Conservation (phyloP, 208 protist species). For the Endotrypanum monterogeii region DNA sequence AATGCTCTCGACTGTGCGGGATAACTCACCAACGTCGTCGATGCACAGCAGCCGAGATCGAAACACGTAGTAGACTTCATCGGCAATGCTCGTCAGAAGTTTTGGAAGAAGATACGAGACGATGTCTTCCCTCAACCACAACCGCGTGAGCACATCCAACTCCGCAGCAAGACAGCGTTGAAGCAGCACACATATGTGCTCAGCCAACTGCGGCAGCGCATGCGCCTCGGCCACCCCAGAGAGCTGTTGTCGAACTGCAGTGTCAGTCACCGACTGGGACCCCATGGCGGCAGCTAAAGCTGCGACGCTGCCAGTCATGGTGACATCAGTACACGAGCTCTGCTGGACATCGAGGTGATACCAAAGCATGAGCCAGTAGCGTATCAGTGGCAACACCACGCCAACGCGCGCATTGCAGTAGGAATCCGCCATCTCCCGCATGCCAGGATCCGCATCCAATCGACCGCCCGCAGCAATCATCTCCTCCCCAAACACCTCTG, state of each 20-base stretch:
- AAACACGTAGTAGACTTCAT: constrained; percentile 83
- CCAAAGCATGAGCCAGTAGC: constrained; percentile 59
- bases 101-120: constrained; percentile 49
- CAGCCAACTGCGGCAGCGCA: constrained; percentile 55
- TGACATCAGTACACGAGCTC: constrained; percentile 11
- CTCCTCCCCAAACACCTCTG: constrained; percentile 47
- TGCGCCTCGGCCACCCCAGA: constrained; percentile 19
- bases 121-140: constrained; percentile 86
- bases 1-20: constrained; percentile 68
- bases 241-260: constrained; percentile 14
- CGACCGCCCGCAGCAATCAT: constrained; percentile 22
- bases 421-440: constrained; percentile 57
- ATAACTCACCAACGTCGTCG: constrained; percentile 73
- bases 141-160: constrained; percentile 49
- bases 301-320: neutral
- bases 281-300: neutral
- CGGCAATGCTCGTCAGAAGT: constrained; percentile 56
- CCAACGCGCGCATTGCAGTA: constrained; percentile 68
- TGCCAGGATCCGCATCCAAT: constrained; percentile 37
- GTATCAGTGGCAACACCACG: constrained; percentile 70
- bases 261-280: neutral
- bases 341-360: constrained; percentile 32
- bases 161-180: constrained; percentile 56
- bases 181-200: constrained; percentile 60
- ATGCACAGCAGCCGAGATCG: constrained; percentile 78